phyloP scores from a whole-genome alignment of 73 alveolate species.

The Symbiodinium natans region DNA sequence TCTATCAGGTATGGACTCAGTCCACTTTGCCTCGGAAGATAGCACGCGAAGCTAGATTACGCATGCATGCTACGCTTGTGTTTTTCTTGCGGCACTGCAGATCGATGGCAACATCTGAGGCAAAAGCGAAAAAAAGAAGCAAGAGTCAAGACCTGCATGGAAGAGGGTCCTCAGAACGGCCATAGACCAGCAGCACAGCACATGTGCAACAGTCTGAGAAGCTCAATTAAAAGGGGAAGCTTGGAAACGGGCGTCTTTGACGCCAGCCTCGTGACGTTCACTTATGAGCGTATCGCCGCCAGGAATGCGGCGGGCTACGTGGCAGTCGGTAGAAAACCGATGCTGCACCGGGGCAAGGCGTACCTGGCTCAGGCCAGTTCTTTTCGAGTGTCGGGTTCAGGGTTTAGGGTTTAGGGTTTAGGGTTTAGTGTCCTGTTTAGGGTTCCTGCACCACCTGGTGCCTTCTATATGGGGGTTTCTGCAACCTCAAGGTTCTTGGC shows the following conservation, averaged over 20 bases:
- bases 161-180: too few relatives aligned
- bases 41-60: neutral
- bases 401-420: neutral
- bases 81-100: neutral
- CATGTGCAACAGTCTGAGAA: neutral
- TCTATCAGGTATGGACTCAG: neutral
- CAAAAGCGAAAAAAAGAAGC: neutral
- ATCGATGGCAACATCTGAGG: neutral
- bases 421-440: too few relatives aligned
- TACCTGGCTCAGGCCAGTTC: too few relatives aligned
- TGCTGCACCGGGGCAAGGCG: neutral
- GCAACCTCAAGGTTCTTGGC: too few relatives aligned
- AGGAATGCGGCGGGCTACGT: too few relatives aligned
- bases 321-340: neutral
- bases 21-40: conserved; percentile 7
- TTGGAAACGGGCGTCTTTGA: conserved; percentile 22
- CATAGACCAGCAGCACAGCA: too few relatives aligned
- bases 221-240: conserved; percentile 8
- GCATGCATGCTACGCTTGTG: conserved; percentile 3
- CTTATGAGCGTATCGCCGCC: too few relatives aligned
- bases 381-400: too few relatives aligned
- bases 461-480: too few relatives aligned
- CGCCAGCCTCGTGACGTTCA: conserved; percentile 33
- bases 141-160: too few relatives aligned
- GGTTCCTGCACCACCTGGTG: too few relatives aligned